Base-by-base conservation (phyloP, 176 grass and related monocot species). In the Paspalum vaginatum region DNA sequence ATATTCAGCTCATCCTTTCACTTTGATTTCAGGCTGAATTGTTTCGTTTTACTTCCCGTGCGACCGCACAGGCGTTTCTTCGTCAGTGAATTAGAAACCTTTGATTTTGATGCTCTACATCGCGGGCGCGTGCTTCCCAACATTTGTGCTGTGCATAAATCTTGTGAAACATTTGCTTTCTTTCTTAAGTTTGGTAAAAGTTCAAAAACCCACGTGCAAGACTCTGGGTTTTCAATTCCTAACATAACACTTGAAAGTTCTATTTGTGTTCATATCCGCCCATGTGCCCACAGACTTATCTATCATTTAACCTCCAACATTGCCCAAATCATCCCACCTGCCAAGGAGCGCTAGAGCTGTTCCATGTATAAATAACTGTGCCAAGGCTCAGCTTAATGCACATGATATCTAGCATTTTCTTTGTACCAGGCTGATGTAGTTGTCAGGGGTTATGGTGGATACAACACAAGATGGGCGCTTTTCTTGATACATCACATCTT, bases 381-480 rank as follows among this genome's bases (percentile, higher is more conserved):
- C 4, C 9, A 58, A 58, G 56, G 3, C 10, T 49, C n/a, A 9
- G 10, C 37, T 15, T 32, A 5, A 5, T 27, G 21, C 32, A 24
- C 50, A 18, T 16, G n/a, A 27, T 15, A 46, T 64, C 2, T 12
- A 0, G 24, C 76, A 18, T 24, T 68, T 71, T 62, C 13, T 70
- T 79, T 58, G 2, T 81, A 44, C 25, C 73, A 94, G 95, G 95
- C 86, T 50, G 95, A 98, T 78, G 40, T 98, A 39, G 32, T 95
- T 61, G 90, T 93, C 11, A 87, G 95, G 85, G 95, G 95, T 38
- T 98, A 89, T 38, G 84, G 92, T 15, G 95, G 95, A 9, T 98
- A 98, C 86, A 98, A 94, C 75, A 91, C 92, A 24, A 90, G 92
- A 75, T 98, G 95, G 95, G 92, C 95, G 20, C 70, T 98, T 27